phyloP scores from a whole-genome alignment of 2,329 filamentous ascomycete genomes.

The Fusarium ambrosium region DNA sequence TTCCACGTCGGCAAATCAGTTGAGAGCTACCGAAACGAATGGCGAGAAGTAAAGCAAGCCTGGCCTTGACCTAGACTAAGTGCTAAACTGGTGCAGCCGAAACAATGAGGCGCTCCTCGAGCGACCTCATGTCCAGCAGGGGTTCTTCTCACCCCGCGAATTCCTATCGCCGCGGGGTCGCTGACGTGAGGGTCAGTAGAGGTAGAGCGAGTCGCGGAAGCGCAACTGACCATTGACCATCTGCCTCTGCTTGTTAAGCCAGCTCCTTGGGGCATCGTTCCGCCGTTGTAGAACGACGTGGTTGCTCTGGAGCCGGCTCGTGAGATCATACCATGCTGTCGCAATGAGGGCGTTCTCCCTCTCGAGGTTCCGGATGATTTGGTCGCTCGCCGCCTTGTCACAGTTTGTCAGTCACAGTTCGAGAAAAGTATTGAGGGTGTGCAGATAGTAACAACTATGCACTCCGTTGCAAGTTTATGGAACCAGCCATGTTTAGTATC shows the following conservation, averaged over 20 bases:
- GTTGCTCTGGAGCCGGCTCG: conserved; percentile 83
- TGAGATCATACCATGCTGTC: conserved; percentile 89
- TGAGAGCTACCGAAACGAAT: conserved; percentile 2
- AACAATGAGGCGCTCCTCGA: conserved; percentile 15
- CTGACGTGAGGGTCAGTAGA: conserved; percentile 59
- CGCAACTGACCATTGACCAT: conserved; percentile 72
- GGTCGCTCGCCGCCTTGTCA: conserved; percentile 63
- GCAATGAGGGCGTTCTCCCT: conserved; percentile 84
- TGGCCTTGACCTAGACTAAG: neutral
- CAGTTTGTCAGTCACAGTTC: conserved; percentile 28
- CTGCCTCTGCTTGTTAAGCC: conserved; percentile 86
- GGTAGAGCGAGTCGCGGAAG: conserved; percentile 59
- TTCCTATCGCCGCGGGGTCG: conserved; percentile 62
- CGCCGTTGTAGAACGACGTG: conserved; percentile 82
- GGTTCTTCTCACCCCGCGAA: conserved; percentile 51
- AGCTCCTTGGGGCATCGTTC: conserved; percentile 82
- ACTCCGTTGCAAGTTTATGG: neutral
- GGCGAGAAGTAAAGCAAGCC: conserved; percentile 25
- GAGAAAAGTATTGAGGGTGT: neutral
- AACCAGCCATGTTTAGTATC: conserved; percentile 4
- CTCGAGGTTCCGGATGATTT: conserved; percentile 76
- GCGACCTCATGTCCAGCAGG: conserved; percentile 24
- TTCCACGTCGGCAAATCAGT: conserved; percentile 9
- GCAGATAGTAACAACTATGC: neutral
- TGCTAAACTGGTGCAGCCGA: neutral